phyloP scores from a whole-genome alignment of 805 yeast genomes.

The Lachancea mirantina region DNA sequence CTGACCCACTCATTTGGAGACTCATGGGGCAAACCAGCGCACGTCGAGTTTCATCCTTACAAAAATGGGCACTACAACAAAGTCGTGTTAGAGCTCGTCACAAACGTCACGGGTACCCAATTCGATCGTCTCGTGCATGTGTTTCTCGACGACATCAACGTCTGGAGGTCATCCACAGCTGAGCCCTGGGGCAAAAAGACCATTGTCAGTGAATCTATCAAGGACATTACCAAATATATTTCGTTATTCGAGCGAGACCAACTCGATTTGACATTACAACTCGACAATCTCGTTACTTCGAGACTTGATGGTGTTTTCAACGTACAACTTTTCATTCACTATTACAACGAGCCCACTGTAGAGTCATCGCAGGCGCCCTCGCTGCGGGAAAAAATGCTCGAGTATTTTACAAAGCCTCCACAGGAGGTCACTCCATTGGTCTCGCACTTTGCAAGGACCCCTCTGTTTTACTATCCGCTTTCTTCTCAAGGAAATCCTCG shows the following conservation, averaged over 20 bases:
- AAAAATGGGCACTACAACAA: conserved; percentile 40
- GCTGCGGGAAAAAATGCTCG: conserved; percentile 6
- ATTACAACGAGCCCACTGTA: conserved; percentile 29
- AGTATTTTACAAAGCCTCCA: conserved; percentile 8
- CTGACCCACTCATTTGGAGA: conserved; percentile 46
- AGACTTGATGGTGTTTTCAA: conserved; percentile 56
- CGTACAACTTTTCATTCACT: conserved; percentile 44
- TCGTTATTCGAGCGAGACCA: conserved; percentile 39
- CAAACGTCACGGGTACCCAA: conserved; percentile 51
- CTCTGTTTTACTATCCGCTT: conserved; percentile 40
- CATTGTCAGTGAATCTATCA: conserved; percentile 44
- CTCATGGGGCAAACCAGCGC: conserved; percentile 54
- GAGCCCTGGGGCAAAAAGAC: conserved; percentile 52
- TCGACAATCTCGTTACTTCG: conserved; percentile 55
- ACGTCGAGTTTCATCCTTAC: conserved; percentile 39
- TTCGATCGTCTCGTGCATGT: conserved; percentile 61
- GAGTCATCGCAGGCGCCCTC: background rate
- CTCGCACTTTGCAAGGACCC: conserved; percentile 32
- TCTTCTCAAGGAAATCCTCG: conserved; percentile 30
- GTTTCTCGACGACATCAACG: conserved; percentile 52
- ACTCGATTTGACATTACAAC: conserved; percentile 44
- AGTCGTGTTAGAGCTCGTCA: conserved; percentile 47
- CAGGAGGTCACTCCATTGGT: conserved; percentile 10
- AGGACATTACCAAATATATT: conserved; percentile 57
- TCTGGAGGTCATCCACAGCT: conserved; percentile 82